A percentile compares a stretch with the other conserved stretches of the same genome.
Evolutionary conservation across 805 yeast genomes (phyloP).

Genomic region (Cyberlindnera mississippiensis): DNA sequence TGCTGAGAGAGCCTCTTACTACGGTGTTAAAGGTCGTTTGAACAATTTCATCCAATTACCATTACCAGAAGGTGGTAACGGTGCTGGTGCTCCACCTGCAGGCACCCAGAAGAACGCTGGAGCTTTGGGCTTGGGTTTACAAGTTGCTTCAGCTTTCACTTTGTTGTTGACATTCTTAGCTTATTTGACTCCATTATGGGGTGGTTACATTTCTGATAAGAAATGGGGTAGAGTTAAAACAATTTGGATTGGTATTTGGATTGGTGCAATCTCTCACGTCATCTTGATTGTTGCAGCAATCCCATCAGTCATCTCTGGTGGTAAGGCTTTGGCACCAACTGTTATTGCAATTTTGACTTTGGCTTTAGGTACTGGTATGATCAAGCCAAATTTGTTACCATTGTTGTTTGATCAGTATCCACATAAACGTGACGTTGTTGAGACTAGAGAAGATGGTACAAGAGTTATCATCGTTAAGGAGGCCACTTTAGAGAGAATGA

Average conservation of each 20-base stretch:
- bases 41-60: conserved; percentile 71
- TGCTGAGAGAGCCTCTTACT: conserved; percentile 78
- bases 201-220: conserved; percentile 74
- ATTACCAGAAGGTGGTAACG: conserved; percentile 38
- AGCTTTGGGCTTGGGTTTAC: conserved; percentile 55
- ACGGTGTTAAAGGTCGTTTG: conserved; percentile 73
- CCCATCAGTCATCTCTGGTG: conserved; percentile 45
- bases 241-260: conserved; percentile 53
- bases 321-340: conserved; percentile 62
- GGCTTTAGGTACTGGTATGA: conserved; percentile 79
- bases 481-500: conserved; percentile 67
- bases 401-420: conserved; percentile 75
- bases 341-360: conserved; percentile 41
- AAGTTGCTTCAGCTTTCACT: conserved; percentile 68
- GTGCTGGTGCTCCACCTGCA: conserved; percentile 25
- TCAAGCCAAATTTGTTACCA: conserved; percentile 67
- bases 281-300: conserved; percentile 66
- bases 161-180: conserved; percentile 81
- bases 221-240: conserved; percentile 70
- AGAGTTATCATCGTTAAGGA: conserved; percentile 67
- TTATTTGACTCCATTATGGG: conserved; percentile 73
- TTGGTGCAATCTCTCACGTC: conserved; percentile 60
- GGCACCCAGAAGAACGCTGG: conserved; percentile 36
- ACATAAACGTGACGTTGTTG: conserved; percentile 54
- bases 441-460: conserved; percentile 56